Percentiles rank a stretch among this genome's conserved stretches.
phyloP scores from a whole-genome alignment of 2,329 filamentous ascomycete genomes.

The Thermomyces lanuginosus region DNA sequence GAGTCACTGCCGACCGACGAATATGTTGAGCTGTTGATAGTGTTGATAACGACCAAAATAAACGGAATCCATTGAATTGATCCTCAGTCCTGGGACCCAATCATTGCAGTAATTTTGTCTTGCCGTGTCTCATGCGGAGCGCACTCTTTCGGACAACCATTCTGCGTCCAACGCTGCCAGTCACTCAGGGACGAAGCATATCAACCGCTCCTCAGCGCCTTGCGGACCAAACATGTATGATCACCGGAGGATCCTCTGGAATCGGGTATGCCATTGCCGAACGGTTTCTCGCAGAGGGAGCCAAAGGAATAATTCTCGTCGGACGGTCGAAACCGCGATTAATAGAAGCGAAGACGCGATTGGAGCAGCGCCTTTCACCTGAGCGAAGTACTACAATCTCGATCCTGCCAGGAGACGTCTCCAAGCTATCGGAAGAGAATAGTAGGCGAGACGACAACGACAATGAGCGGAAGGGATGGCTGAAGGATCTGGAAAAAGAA shows the following conservation, averaged over 20 bases:
- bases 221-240: conserved; percentile 30
- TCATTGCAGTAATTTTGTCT: no score
- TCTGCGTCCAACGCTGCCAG: background rate
- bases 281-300: conserved; percentile 48
- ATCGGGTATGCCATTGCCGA: conserved; percentile 53
- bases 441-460: conserved; percentile 1
- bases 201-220: conserved; percentile 10
- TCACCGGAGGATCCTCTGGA: conserved; percentile 55
- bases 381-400: no score
- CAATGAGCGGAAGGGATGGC: conserved; percentile 15
- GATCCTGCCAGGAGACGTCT: no score
- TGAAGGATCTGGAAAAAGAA: conserved; percentile 20
- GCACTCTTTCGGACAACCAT: background rate
- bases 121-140: no score
- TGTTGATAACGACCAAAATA: no score
- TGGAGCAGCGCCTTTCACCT: background rate
- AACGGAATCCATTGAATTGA: no score
- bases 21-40: no score
- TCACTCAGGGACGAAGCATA: conserved; percentile 7
- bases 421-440: conserved; percentile 10
- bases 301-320: conserved; percentile 41
- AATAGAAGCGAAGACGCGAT: background rate
- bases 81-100: no score
- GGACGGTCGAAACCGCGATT: conserved; percentile 28
- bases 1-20: no score